Conservation (phyloP, 2,329 filamentous ascomycete species). For the Phaeomoniella chlamydospora region DNA sequence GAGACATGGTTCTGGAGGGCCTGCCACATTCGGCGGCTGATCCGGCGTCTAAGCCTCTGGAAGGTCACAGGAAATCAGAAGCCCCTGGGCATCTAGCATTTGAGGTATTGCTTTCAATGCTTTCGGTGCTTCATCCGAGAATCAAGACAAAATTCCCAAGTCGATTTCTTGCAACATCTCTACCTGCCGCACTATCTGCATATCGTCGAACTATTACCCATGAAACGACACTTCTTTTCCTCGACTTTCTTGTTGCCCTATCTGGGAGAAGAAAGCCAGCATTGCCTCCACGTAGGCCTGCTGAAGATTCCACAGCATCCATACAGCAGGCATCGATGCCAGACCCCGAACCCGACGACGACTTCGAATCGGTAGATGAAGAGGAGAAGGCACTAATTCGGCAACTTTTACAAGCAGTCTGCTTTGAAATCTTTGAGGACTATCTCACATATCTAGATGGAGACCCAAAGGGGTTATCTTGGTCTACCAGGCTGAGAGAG, state of each 20-base stretch:
- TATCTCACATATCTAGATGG: constrained; percentile 36
- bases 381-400: constrained; percentile 36
- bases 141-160: constrained; percentile 52
- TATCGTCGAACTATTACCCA: constrained; percentile 41
- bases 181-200: constrained; percentile 45
- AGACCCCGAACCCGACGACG: constrained; percentile 43
- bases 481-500: constrained; percentile 33
- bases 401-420: constrained; percentile 45
- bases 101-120: constrained; percentile 33
- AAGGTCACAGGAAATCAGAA: constrained; percentile 4
- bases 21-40: constrained; percentile 6
- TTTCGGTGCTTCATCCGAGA: constrained; percentile 42
- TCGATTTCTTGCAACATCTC: constrained; percentile 47
- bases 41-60: not conserved
- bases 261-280: constrained; percentile 43
- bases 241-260: constrained; percentile 43
- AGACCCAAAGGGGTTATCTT: constrained; percentile 31
- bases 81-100: constrained; percentile 25
- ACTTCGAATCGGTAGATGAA: constrained; percentile 32
- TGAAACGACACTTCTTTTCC: constrained; percentile 41
- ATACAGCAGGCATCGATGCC: constrained; percentile 20
- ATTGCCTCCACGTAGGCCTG: constrained; percentile 43
- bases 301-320: constrained; percentile 25
- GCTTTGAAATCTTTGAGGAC: constrained; percentile 47
- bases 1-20: constrained; percentile 10